Evolutionary conservation across 2,329 filamentous ascomycete species (phyloP).

Genomic region (Atkinsonella texensis): DNA sequence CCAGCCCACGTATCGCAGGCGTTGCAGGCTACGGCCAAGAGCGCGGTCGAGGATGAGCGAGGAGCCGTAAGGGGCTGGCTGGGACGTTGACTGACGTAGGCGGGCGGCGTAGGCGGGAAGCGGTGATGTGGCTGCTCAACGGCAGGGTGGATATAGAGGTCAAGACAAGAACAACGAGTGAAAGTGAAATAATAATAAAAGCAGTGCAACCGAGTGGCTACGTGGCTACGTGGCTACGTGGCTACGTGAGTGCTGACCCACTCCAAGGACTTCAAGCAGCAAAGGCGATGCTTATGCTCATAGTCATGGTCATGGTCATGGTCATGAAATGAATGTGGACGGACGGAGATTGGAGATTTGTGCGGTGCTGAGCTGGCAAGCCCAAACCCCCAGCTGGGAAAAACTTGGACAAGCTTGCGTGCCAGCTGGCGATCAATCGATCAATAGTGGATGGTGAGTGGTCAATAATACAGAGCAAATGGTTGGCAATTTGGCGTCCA

Average conservation of each 20-base stretch:
- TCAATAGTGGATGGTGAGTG: too few species aligned
- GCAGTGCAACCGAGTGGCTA: background rate
- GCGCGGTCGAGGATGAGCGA: background rate
- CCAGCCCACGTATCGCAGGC: background rate
- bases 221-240: background rate
- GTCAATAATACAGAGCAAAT: too few species aligned
- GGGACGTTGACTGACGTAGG: background rate
- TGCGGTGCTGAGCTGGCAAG: background rate
- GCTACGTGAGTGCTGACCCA: background rate
- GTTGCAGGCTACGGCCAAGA: background rate
- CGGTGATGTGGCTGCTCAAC: background rate
- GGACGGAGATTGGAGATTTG: background rate
- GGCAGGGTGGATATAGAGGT: background rate
- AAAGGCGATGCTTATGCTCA: background rate
- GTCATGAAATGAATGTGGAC: background rate
- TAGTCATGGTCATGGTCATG: background rate
- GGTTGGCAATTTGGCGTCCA: too few species aligned
- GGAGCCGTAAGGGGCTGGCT: background rate
- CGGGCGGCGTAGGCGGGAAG: background rate
- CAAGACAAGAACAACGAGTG: background rate
- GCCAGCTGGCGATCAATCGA: too few species aligned
- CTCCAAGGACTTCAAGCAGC: background rate
- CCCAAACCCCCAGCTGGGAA: too few species aligned
- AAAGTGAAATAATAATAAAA: background rate
- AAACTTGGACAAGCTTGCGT: background rate